Percentiles rank a stretch among this genome's conserved stretches.
phyloP scores from a whole-genome alignment of 345 rosid species.

The Eucalyptus albens region DNA sequence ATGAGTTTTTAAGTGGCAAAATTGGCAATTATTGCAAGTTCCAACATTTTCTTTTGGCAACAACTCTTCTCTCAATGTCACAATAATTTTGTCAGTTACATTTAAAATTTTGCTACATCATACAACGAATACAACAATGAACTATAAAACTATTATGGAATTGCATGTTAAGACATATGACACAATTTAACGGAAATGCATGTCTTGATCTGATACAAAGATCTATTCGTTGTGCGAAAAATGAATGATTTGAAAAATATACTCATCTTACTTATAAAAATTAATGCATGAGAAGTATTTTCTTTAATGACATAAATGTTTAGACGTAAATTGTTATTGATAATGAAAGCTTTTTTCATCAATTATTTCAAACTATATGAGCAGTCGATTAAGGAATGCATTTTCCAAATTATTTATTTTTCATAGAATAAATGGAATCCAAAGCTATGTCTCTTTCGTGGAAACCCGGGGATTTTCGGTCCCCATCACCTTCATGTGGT shows the following conservation, averaged over 20 bases:
- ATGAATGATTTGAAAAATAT: background rate
- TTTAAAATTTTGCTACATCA: background rate
- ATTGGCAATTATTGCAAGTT: background rate
- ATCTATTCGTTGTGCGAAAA: background rate
- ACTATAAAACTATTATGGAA: too few species aligned
- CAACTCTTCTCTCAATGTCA: background rate
- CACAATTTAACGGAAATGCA: background rate
- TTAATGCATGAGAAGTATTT: background rate
- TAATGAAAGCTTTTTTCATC: background rate
- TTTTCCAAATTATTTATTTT: too few species aligned
- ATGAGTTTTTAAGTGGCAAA: background rate
- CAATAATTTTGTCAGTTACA: background rate
- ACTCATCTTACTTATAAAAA: accelerated
- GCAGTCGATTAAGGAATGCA: too few species aligned
- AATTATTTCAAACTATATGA: too few species aligned
- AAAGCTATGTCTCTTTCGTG: too few species aligned
- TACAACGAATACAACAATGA: too few species aligned
- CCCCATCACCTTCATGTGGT: too few species aligned
- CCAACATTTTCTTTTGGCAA: background rate
- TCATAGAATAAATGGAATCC: too few species aligned
- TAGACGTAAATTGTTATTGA: background rate
- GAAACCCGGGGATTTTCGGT: too few species aligned
- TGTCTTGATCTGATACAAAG: background rate
- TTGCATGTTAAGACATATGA: background rate
- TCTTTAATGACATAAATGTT: background rate